Evolutionary conservation across 129 eudicot species (phyloP).

Genomic region (Escallonia herrerae): DNA sequence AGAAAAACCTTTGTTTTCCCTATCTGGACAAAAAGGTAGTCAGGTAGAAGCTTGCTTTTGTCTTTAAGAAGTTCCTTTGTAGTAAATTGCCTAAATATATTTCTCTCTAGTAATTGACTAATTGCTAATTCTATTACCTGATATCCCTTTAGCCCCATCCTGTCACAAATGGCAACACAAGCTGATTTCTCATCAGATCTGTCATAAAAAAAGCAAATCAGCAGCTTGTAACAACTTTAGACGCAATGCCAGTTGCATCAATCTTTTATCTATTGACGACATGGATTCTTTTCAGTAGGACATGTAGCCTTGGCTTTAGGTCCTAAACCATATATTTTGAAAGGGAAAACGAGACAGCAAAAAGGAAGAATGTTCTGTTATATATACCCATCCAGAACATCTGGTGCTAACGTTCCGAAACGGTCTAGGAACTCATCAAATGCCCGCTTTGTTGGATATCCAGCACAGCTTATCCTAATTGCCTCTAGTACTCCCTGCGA

Average conservation of each 20-base stretch:
- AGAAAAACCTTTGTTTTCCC: slow-evolving; percentile 95
- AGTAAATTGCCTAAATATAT: not conserved
- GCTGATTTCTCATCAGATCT: slow-evolving; percentile 93
- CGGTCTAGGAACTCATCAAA: slow-evolving; percentile 97
- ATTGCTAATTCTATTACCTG: slow-evolving; percentile 50
- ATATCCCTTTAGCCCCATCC: slow-evolving; percentile 84
- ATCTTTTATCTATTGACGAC: not conserved
- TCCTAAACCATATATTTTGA: slow-evolving; percentile 4
- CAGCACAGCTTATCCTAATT: slow-evolving; percentile 95
- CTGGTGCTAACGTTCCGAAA: slow-evolving; percentile 93
- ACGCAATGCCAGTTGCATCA: not conserved
- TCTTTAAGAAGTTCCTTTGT: not conserved
- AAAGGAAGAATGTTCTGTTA: not conserved
- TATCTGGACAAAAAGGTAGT: slow-evolving; percentile 45
- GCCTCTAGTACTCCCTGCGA: slow-evolving; percentile 97
- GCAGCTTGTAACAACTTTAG: not conserved
- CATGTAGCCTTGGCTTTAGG: not conserved
- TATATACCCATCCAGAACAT: slow-evolving; percentile 76
- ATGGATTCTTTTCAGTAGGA: not conserved
- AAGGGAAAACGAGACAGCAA: not conserved
- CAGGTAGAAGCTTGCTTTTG: slow-evolving; percentile 12
- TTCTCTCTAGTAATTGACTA: not conserved
- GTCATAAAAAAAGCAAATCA: slow-evolving; percentile 17
- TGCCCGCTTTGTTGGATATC: slow-evolving; percentile 93
- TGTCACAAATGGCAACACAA: slow-evolving; percentile 80